A percentile compares a stretch with the other conserved stretches of the same genome.
Evolutionary conservation across 129 eudicot species (phyloP).

Genomic region (Pittosporum tobira): DNA sequence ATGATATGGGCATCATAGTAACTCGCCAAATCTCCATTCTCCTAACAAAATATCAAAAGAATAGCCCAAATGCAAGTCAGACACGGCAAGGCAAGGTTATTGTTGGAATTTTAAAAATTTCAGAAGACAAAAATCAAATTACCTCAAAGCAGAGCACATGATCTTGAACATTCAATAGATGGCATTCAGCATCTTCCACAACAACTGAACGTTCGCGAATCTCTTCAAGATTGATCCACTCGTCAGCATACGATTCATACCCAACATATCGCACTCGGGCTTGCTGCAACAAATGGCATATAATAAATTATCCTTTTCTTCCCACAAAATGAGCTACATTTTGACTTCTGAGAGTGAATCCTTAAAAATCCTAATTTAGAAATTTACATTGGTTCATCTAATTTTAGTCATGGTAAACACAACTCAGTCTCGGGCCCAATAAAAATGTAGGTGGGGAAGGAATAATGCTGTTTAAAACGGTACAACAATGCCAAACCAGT

Average conservation of each 20-base stretch:
- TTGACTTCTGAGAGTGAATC: too few relatives aligned
- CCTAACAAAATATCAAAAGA: slow-evolving; percentile 31
- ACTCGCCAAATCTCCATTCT: slow-evolving; percentile 56
- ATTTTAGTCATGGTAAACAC: too few relatives aligned
- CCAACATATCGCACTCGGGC: slow-evolving; percentile 47
- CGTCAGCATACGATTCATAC: slow-evolving; percentile 52
- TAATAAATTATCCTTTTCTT: too few relatives aligned
- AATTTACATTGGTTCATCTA: too few relatives aligned
- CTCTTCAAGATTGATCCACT: slow-evolving; percentile 56
- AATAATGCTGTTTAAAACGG: not conserved
- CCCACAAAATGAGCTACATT: too few relatives aligned
- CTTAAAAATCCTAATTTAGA: too few relatives aligned
- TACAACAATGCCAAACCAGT: not conserved
- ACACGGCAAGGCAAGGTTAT: not conserved
- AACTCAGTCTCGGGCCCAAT: not conserved
- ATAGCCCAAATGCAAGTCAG: not conserved
- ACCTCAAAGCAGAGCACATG: slow-evolving; percentile 71
- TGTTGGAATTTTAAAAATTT: not conserved
- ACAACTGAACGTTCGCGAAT: slow-evolving; percentile 64
- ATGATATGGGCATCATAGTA: slow-evolving; percentile 61
- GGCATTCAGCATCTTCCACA: slow-evolving; percentile 63
- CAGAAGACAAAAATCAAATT: slow-evolving; percentile 11
- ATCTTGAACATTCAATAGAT: slow-evolving; percentile 57
- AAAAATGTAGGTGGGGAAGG: slow-evolving; percentile 4
- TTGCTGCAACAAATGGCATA: slow-evolving; percentile 30